A percentile compares a stretch with the other conserved stretches of the same genome.
Evolutionary conservation across 2,329 filamentous ascomycete species (phyloP).

Genomic region (Fusarium compactum): DNA sequence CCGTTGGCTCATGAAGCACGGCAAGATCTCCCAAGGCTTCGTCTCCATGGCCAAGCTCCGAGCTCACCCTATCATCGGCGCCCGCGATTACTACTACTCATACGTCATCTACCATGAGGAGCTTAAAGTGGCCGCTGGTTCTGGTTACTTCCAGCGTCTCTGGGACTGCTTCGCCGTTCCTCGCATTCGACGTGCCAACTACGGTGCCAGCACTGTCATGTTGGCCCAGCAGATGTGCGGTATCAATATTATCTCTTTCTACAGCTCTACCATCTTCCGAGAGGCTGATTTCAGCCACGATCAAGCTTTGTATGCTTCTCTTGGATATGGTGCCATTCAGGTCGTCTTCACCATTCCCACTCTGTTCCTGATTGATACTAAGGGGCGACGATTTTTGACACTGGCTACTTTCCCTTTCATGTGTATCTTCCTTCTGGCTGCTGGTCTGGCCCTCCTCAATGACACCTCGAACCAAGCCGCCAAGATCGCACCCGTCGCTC

Average conservation of each 20-base stretch:
- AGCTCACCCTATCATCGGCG: constrained; percentile 66
- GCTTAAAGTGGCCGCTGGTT: constrained; percentile 53
- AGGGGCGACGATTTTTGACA: constrained; percentile 20
- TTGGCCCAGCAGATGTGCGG: constrained; percentile 78
- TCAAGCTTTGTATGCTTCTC: constrained; percentile 16
- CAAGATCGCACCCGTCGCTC: constrained; percentile 26
- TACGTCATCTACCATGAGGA: constrained; percentile 59
- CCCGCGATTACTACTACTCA: constrained; percentile 70
- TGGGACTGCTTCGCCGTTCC: constrained; percentile 75
- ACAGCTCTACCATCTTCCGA: constrained; percentile 28
- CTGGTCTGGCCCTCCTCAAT: constrained; percentile 13
- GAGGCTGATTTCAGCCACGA: constrained; percentile 2
- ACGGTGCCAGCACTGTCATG: constrained; percentile 85
- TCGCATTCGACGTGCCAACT: constrained; percentile 75
- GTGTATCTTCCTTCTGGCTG: constrained; percentile 20
- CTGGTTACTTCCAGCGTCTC: constrained; percentile 61
- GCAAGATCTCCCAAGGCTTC: constrained; percentile 70
- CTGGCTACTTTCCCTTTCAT: constrained; percentile 26
- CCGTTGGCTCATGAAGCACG: constrained; percentile 75
- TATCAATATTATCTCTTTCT: constrained; percentile 63
- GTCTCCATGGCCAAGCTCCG: constrained; percentile 64
- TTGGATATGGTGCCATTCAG: constrained; percentile 27
- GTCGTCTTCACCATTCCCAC: constrained; percentile 31
- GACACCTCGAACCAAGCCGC: background rate
- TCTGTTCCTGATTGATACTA: constrained; percentile 32